phyloP scores from a whole-genome alignment of 2,329 filamentous ascomycete species.

The Phaeosphaeria sp. region DNA sequence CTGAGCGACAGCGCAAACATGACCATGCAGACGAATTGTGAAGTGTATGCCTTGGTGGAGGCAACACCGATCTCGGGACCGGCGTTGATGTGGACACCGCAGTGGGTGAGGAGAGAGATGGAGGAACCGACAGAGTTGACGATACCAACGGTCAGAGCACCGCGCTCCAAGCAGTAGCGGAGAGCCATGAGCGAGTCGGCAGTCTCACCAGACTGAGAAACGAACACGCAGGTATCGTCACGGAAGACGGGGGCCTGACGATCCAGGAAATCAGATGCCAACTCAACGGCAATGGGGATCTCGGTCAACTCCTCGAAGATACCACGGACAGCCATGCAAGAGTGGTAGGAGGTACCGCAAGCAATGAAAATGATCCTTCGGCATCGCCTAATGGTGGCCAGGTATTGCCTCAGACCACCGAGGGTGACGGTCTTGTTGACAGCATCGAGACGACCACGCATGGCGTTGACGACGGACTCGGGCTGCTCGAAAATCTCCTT shows the following conservation, averaged over 20 bases:
- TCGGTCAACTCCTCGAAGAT: conserved; percentile 97
- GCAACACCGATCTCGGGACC: conserved; percentile 98
- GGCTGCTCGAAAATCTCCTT: conserved; percentile 99
- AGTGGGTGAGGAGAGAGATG: conserved; percentile 98
- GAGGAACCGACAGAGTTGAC: conserved; percentile 99
- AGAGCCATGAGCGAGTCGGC: conserved; percentile 97
- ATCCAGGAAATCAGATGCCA: conserved; percentile 98
- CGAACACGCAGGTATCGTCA: conserved; percentile 98
- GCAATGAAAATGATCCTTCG: conserved; percentile 98
- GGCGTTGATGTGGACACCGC: conserved; percentile 99
- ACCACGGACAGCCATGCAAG: conserved; percentile 98
- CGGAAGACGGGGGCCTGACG: conserved; percentile 97
- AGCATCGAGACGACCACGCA: conserved; percentile 96
- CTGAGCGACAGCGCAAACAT: conserved; percentile 98
- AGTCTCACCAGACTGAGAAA: conserved; percentile 98
- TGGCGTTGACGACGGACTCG: conserved; percentile 98
- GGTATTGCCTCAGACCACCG: conserved; percentile 94
- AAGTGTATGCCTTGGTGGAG: conserved; percentile 99
- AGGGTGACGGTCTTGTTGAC: conserved; percentile 95
- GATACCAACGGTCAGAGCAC: conserved; percentile 94
- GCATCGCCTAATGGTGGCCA: conserved; percentile 94
- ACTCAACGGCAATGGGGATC: conserved; percentile 95
- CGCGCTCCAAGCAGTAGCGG: conserved; percentile 96
- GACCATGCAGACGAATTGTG: conserved; percentile 99
- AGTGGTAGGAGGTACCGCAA: conserved; percentile 98